Base-by-base conservation (phyloP, 2,329 filamentous ascomycete genomes). In the Trichothecium sympodiale region DNA sequence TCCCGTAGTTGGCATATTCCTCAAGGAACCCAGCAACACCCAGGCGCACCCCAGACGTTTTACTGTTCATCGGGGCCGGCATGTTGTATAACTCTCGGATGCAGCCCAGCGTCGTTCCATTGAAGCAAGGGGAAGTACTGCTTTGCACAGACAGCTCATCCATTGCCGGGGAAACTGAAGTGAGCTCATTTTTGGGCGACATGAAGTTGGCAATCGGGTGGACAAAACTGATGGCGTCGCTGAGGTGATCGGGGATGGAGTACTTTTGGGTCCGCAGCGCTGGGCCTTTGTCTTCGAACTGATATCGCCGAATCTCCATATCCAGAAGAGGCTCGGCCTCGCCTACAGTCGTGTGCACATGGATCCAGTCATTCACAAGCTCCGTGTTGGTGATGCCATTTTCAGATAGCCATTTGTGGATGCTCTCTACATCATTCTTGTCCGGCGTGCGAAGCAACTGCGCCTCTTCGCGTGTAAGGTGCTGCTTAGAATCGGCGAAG, bases 21-120 rank as follows among this genome's bases (percentile, higher is more conserved):
- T 67, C 64, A 1, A 71, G 57, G 46, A 71, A 71, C 7, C 68
- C 67, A 2, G 64, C 64, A 16, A 71, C 53, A 18, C 61, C 67
- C 32, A 69, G 50, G 0, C 60, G 57, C 7, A 60, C 57, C 1
- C 51, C 48, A 1, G 62, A 61, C 3, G 33, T 47, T 14, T 43
- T 42, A 17, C 52, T 43, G 46, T 6, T 30, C 14, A 9, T 44
- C 44, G n/a, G 46, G 43, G 40, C 61, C 60, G 28, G 51, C 42
- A 69, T 59, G 41, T 65, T 64, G 51, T 70, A 71, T 10, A 67
- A 54, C 34, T 60, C 48, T 8, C 52, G 54, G 25, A 71, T 54
- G 43, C 65, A 67, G 8, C 48, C 45, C 0, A 62, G 64, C 2
- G 54, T 57, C 0, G 58, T 56, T n/a, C 46, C 44, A 2, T 41